These are phyloP conservation scores for Hibiscus tridactylites DNA, from an alignment of 345 rosid genomes.

Conservation along the genomic window DNA sequence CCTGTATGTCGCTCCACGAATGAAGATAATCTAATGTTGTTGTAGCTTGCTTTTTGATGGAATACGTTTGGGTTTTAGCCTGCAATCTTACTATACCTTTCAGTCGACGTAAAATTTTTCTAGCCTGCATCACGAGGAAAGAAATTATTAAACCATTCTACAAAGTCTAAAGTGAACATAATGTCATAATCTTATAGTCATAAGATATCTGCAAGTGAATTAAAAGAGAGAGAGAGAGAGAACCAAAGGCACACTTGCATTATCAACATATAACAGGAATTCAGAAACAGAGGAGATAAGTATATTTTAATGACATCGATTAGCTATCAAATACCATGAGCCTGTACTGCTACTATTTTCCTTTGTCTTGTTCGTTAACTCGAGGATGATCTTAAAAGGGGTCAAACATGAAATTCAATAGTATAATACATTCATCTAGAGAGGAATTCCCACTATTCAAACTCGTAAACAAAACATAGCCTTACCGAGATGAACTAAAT, in stretches of 20 bases:
- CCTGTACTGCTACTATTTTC: neutral
- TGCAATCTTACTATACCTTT: conserved; percentile 56
- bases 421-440: neutral
- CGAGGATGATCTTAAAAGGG: neutral
- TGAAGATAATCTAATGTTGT: conserved; percentile 62
- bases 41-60: conserved; percentile 56
- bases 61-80: conserved; percentile 30
- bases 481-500: neutral
- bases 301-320: neutral
- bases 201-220: conserved; percentile 1
- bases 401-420: neutral
- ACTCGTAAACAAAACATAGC: neutral
- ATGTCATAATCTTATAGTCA: neutral
- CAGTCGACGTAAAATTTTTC: conserved; percentile 55
- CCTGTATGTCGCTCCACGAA: conserved; percentile 77
- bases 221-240: neutral
- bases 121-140: conserved; percentile 44
- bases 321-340: neutral
- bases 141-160: neutral
- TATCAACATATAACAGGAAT: neutral
- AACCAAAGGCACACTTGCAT: neutral
- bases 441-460: neutral
- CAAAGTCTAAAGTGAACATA: neutral
- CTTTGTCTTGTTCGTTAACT: neutral
- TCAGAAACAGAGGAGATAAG: neutral